A percentile compares a stretch with the other conserved stretches of the same genome.
These are phyloP conservation scores for Polyporus arcularius DNA, from an alignment of 768 basidiomycete genomes.

Conservation along the genomic window DNA sequence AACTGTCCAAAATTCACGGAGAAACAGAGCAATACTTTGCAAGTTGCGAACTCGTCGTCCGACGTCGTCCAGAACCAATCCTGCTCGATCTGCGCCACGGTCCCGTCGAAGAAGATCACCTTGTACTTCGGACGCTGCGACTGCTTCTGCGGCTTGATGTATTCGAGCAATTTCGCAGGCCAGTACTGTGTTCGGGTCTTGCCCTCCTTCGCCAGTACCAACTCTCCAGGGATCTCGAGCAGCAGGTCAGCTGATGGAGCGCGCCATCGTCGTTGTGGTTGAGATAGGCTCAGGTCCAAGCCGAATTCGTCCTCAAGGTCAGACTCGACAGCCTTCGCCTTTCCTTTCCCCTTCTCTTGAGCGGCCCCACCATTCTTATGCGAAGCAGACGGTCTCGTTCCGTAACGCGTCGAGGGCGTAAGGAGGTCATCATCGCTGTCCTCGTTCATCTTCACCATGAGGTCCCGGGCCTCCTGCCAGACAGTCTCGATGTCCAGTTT, in stretches of 20 bases:
- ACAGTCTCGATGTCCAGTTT: slow-evolving; percentile 38
- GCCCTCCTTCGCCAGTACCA: slow-evolving; percentile 54
- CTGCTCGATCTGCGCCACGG: slow-evolving; percentile 41
- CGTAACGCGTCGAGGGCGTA: slow-evolving; percentile 30
- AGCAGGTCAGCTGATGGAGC: slow-evolving; percentile 49
- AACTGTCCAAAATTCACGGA: neutral
- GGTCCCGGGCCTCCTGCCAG: slow-evolving; percentile 52
- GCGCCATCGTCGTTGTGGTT: slow-evolving; percentile 30
- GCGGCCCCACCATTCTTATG: neutral
- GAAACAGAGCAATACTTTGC: slow-evolving; percentile 44
- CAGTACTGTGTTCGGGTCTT: slow-evolving; percentile 48
- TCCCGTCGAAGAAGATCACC: slow-evolving; percentile 62
- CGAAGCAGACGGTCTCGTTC: slow-evolving; percentile 5
- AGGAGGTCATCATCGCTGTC: slow-evolving; percentile 53
- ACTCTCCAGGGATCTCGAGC: slow-evolving; percentile 67
- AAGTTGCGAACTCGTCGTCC: slow-evolving; percentile 62
- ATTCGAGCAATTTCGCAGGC: slow-evolving; percentile 64
- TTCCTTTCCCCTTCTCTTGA: neutral
- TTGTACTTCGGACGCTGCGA: slow-evolving; percentile 48
- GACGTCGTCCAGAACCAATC: slow-evolving; percentile 58
- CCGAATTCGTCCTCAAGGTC: slow-evolving; percentile 1
- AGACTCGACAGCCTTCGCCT: neutral
- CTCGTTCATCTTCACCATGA: slow-evolving; percentile 44
- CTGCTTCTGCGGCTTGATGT: slow-evolving; percentile 44
- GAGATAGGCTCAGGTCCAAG: neutral